Percentiles rank a stretch among this genome's conserved stretches.
Conservation (phyloP, 768 basidiomycete species). For the Naematelia encephala region DNA sequence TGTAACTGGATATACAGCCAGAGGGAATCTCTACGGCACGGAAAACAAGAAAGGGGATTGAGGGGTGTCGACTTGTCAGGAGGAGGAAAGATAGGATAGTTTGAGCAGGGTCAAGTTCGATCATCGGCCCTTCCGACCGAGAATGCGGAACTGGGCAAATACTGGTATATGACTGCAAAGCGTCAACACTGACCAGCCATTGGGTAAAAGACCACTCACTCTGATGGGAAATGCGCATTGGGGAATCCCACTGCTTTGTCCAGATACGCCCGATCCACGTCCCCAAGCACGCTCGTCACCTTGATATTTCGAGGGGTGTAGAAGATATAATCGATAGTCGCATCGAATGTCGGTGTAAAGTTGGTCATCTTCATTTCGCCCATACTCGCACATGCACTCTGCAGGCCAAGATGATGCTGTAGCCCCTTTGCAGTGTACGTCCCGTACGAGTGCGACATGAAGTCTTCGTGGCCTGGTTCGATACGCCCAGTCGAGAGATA, state of each 20-base stretch:
- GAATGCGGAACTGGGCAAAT: conserved; percentile 43
- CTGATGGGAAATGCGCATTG: conserved; percentile 92
- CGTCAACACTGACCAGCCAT: background rate
- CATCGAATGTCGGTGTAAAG: conserved; percentile 80
- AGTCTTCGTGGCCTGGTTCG: conserved; percentile 77
- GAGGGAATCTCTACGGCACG: no score
- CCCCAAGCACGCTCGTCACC: conserved; percentile 79
- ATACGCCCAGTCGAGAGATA: conserved; percentile 68
- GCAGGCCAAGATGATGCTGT: conserved; percentile 71
- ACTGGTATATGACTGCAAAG: conserved; percentile 46
- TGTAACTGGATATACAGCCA: no score
- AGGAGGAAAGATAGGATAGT: no score
- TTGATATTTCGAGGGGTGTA: conserved; percentile 70
- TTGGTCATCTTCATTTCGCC: conserved; percentile 75
- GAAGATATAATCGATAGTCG: conserved; percentile 91
- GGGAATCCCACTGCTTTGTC: conserved; percentile 94
- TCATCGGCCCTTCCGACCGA: conserved; percentile 15
- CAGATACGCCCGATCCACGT: conserved; percentile 78
- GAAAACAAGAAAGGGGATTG: no score
- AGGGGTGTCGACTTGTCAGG: no score
- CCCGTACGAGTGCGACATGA: conserved; percentile 86
- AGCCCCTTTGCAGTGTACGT: conserved; percentile 79
- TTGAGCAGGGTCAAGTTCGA: background rate
- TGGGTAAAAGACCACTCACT: conserved; percentile 61
- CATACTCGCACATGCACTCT: conserved; percentile 72